These are phyloP conservation scores for Xylaria sp. DNA, from an alignment of 2,329 filamentous ascomycete genomes.

Conservation along the genomic window DNA sequence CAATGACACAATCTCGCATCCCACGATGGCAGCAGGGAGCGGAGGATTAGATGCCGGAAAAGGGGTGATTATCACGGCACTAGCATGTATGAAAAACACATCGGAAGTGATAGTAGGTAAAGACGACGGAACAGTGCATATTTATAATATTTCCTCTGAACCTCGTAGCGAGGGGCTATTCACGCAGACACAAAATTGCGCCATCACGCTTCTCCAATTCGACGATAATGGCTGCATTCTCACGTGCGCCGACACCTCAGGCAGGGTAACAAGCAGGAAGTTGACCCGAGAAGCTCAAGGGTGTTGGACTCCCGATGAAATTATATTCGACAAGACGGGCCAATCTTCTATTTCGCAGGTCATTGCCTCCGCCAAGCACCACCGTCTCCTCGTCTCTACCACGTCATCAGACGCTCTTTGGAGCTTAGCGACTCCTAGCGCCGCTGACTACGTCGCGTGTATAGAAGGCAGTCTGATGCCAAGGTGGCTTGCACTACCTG, in stretches of 20 bases:
- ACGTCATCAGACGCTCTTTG: slow-evolving; percentile 4
- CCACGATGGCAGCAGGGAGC: slow-evolving; percentile 9
- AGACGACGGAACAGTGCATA: slow-evolving; percentile 41
- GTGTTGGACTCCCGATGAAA: not conserved
- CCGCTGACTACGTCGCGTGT: not conserved
- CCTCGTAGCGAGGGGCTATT: slow-evolving; percentile 37
- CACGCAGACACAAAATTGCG: slow-evolving; percentile 10
- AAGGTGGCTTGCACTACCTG: slow-evolving; percentile 2
- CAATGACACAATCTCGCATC: slow-evolving; percentile 33
- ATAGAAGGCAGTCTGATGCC: not conserved
- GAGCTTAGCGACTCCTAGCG: not conserved
- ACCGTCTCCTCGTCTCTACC: slow-evolving; percentile 16
- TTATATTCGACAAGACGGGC: slow-evolving; percentile 6
- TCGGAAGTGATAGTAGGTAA: slow-evolving; percentile 38
- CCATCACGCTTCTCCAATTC: slow-evolving; percentile 35
- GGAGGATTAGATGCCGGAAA: slow-evolving; percentile 8
- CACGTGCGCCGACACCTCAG: slow-evolving; percentile 33
- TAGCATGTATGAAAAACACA: slow-evolving; percentile 26
- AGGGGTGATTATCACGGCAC: slow-evolving; percentile 31
- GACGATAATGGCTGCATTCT: slow-evolving; percentile 36
- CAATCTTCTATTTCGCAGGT: slow-evolving; percentile 5
- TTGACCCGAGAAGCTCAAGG: not conserved
- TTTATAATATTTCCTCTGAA: slow-evolving; percentile 35
- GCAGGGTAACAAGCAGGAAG: slow-evolving; percentile 19
- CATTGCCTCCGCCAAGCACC: slow-evolving; percentile 10